Evolutionary conservation across 2,329 filamentous ascomycete species (phyloP), one percentile per base, ranked within the genome.

Genomic region (Aspergillus terreus): DNA sequence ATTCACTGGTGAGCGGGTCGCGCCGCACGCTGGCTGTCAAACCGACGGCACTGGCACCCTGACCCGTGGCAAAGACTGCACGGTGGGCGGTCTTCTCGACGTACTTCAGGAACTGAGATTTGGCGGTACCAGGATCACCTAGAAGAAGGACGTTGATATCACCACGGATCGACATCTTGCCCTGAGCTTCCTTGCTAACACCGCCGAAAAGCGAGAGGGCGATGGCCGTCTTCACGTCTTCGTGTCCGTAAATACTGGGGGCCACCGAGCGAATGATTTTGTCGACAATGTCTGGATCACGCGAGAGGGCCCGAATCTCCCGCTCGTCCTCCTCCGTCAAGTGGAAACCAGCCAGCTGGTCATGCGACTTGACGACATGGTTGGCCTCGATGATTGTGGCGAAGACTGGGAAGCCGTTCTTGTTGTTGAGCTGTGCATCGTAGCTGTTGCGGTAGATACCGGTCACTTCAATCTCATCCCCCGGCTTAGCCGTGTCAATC

Each of bases 391-490:
- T 82, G 53, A 99, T 94, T 0, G 94, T 99, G 4, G 94, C 92
- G 71, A 99, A 99, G 33, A 99, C 94, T 0, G 94, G 94, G 75
- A 99, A 97, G 4, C 94, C 94, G 67, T 97, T 99, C 66, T 94
- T 92, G 76, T 96, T 97, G 76, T 99, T 99, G 49, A 99, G 82
- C 62, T 95, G 90, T 3, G 94, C 92, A 69, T 97, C 92, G 66
- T 96, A 99, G 75, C 95, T 97, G 78, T 99, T 99, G 63, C 91
- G 87, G 75, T 99, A 99, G 61, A 96, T 89, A 57, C 94, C 94
- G 6, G 92, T 97, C 9, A 99, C 86, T 67, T 99, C 94, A 51
- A 99, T 92, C 69, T 99, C 95, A 72, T 99, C 94, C 50, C 94
- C 94, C 25, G 94, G 94, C 76, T 99, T 99, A 40, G 92, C 92